These are phyloP conservation scores for Nemania bipapillata DNA, from an alignment of 2,329 filamentous ascomycete species.

Conservation along the genomic window DNA sequence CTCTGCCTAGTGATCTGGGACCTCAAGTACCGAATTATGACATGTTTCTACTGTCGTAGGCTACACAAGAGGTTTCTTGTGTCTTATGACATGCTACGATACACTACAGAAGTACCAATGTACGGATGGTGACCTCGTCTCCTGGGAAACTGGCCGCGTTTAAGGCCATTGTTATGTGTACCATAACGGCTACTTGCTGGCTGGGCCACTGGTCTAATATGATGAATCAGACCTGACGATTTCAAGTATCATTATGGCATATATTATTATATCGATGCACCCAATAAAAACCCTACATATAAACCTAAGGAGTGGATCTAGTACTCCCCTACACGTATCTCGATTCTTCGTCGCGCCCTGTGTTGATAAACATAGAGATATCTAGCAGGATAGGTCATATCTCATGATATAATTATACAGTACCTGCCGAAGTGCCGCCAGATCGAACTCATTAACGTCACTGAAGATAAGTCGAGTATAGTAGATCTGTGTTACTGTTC, in stretches of 20 bases:
- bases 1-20: neutral
- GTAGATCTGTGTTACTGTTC: neutral
- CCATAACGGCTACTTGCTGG: neutral
- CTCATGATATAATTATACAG: neutral
- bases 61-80: neutral
- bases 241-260: neutral
- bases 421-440: too few species aligned
- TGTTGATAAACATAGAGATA: neutral
- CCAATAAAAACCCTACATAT: neutral
- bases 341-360: neutral
- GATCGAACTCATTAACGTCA: too few species aligned
- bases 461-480: neutral
- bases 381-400: neutral
- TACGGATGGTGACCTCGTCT: neutral
- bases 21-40: neutral
- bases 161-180: neutral
- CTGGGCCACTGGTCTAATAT: neutral
- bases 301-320: neutral
- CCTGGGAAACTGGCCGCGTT: neutral
- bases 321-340: neutral
- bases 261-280: neutral
- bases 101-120: neutral
- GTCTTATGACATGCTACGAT: neutral
- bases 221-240: neutral
- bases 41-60: neutral